Evolutionary conservation across 768 basidiomycete species (phyloP), one percentile per base, ranked within the genome.

Genomic region (Calocybe gangraenosa): DNA sequence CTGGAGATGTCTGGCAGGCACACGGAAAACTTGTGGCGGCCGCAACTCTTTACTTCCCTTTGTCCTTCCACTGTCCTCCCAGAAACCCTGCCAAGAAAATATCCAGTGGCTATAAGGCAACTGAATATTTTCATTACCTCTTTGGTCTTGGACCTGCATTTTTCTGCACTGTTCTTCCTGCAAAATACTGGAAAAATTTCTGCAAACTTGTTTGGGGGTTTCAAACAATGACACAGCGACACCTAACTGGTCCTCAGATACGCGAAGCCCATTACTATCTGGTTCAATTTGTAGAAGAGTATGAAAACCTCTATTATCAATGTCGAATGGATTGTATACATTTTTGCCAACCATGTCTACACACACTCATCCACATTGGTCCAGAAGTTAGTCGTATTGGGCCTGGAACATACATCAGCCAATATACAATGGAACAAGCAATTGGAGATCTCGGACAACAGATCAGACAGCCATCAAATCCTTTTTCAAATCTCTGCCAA

Each of bases 21-120:
- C 45, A 1, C 73, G 71, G 71, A 51, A 56, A 31, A 36, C 22
- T 7, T 71, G 73, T 52, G 68, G 72, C 0, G 34, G 43, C 18
- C 28, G 13, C 58, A 0, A 58, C 56, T 1, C 57, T 50, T 0
- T 71, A 66, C 35, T 22, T 48, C 10, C 40, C 47, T 23, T 23
- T 28, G 3, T 42, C 47, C 21, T 48, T 48, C 33, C 62, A 66
- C 36, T 53, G 57, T 6, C 58, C 64, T 4, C 68, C 65, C 0
- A 57, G 61, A 0, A 65, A 68, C 28, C 53, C 61, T 11, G 68
- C 70, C 0, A 58, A 68, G 42, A 74, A 73, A 47, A 63, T 73
- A 2, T 54, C 40, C 50, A 60, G 55, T 17, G 57, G 62, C 0
- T 66, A 65, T 45, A 66, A 66, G 35, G 64, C 62, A 54, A 46